Base-by-base conservation (phyloP, 2,329 filamentous ascomycete genomes). In the Penicillium sp. region DNA sequence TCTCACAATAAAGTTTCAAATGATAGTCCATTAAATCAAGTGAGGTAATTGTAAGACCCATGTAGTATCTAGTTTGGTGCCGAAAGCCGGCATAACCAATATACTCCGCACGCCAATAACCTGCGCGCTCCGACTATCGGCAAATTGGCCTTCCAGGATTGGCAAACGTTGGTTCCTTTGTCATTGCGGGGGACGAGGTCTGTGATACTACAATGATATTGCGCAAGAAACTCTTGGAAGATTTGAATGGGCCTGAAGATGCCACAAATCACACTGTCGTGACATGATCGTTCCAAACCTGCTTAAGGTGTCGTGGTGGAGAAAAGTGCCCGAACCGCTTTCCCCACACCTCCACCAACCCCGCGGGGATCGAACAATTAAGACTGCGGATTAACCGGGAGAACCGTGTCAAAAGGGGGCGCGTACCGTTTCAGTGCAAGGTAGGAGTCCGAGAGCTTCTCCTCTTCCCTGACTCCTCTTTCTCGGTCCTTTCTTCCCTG, bases 341-440 rank as follows among this genome's bases (percentile, higher is more conserved):
- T 42, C 48, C 26, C 48, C 48, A 27, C 48, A 23, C 42, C 48
- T 50, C 48, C 48, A 50, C 48, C 33, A 50, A 50, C 33, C 48
- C 48, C 48, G 23, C 48, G 48, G 23, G 33, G 33, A 50, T 35
- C 21, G 16, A 4, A 42, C 48, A 42, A 39, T 42, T 50, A 50
- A 50, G 48, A 25, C 48, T 50, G 48, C 39, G 48, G 25, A 50
- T 25, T 50, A 39, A n/a, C 48, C 48, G 48, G 48, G 21, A 19
- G 35, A 50, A 42, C 48, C 35, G 48, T 50, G 48, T 39, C 26
- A 27, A 23, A 39, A 29, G 37, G 35, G 48, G 33, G 48, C 48
- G 42, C 50, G 23, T 45, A 47, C 47, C 47, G 53, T 55, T 55
- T 45, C 53, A 55, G 50, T 42, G 39, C 37, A 44, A 50, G 53